Evolutionary conservation across 176 grass and related monocot species (phyloP), one percentile per base, ranked within the genome.

Genomic region (Eremochloa ophiuroides): DNA sequence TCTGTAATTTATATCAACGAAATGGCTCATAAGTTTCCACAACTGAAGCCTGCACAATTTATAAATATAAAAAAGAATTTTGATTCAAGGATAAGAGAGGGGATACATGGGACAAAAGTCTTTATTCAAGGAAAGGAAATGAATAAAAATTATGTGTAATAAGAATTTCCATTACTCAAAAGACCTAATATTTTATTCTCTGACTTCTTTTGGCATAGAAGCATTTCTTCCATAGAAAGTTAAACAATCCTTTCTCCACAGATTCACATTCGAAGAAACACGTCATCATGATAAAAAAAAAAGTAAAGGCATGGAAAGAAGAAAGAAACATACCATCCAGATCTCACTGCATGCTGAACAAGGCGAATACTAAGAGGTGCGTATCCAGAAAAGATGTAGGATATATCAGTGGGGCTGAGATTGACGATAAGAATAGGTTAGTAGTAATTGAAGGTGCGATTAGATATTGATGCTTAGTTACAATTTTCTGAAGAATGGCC

Each of bases 341-440:
- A 94, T 84, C 95, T 90, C 69, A 95, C 89, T 47, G 95, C 92
- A 90, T 98, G 96, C 71, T 98, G 93, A 68, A 98, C 88, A 76
- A 98, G 90, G 28, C 96, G 86, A 80, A 98, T 98, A 75, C 96
- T 98, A 77, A 98, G 92, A 89, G 96, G 96, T 22, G 93, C 96
- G 28, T 98, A 98, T 84, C 96, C 90, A 91, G 96, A 95, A 91
- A 98, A 98, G 77, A 98, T 95, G 73, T 98, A 98, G 2, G 93
- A 91, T 91, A 98, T 89, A 86, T 98, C 96, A 78, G 69, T 89
- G 66, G 90, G 96, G 61, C 96, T 95, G 93, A 87, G 35, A 93
- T 37, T 62, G 74, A 71, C 68, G 72, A 84, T 17, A 98, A 62
- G 38, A 75, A 83, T 28, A 88, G 39, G 25, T 51, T 66, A 82